phyloP scores from a whole-genome alignment of 176 grass and related monocot species.

The Zea mays region DNA sequence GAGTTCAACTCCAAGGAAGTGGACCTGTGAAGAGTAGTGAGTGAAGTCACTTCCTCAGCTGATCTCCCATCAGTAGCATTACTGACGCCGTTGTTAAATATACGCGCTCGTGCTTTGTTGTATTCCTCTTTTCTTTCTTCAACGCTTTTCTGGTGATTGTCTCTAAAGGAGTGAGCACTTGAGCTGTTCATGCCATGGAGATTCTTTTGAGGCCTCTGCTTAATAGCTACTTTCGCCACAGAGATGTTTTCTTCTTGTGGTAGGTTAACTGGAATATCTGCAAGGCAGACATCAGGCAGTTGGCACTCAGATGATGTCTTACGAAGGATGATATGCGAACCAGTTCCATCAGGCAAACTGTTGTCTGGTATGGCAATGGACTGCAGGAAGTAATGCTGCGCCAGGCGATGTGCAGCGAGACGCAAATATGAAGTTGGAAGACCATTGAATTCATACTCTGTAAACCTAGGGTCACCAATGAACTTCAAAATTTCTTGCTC shows the following conservation, averaged over 20 bases:
- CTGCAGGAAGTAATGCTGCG: conserved; percentile 87
- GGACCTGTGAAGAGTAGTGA: conserved; percentile 58
- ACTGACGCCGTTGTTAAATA: conserved; percentile 66
- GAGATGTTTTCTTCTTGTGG: conserved; percentile 57
- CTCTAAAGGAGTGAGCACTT: conserved; percentile 48
- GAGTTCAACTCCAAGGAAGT: conserved; percentile 63
- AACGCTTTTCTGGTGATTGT: conserved; percentile 79
- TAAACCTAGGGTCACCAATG: conserved; percentile 62
- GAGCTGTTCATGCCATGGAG: conserved; percentile 38
- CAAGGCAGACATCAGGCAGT: conserved; percentile 67
- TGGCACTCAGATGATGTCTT: conserved; percentile 53
- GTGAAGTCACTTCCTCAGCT: conserved; percentile 60
- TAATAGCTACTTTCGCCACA: conserved; percentile 84
- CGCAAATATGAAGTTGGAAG: conserved; percentile 94
- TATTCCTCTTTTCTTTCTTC: conserved; percentile 99
- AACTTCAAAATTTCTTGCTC: conserved; percentile 95
- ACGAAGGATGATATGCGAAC: conserved; percentile 70
- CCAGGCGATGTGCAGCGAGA: conserved; percentile 83
- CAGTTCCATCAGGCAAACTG: conserved; percentile 72
- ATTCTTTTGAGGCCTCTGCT: conserved; percentile 80
- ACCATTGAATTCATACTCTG: conserved; percentile 55
- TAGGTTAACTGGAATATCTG: conserved; percentile 77
- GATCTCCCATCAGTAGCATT: conserved; percentile 47
- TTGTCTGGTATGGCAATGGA: conserved; percentile 80
- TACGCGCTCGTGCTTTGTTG: conserved; percentile 85